These are phyloP conservation scores for Arachis hypogaea DNA, from an alignment of 306 rosid genomes.

Conservation along the genomic window DNA sequence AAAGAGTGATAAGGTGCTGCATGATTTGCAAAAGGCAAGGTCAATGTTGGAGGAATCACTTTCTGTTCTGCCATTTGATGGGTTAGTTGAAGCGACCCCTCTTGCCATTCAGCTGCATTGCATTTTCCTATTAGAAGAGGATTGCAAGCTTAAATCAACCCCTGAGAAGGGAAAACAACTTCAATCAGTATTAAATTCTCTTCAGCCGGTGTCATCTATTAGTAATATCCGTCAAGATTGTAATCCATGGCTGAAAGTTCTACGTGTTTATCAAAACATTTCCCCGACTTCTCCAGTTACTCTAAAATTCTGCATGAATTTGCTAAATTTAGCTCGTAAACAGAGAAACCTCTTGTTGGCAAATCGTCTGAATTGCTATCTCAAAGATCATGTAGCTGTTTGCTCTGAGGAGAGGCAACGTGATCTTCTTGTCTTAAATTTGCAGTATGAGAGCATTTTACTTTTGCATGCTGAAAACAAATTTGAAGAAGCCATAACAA, in stretches of 20 bases:
- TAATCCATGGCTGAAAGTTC: conserved; percentile 83
- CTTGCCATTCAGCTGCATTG: conserved; percentile 81
- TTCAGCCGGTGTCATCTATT: conserved; percentile 61
- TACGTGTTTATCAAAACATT: conserved; percentile 78
- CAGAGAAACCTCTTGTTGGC: conserved; percentile 74
- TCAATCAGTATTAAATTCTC: conserved; percentile 61
- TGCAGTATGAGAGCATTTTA: conserved; percentile 82
- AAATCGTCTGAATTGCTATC: conserved; percentile 62
- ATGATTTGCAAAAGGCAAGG: conserved; percentile 84
- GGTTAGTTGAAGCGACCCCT: conserved; percentile 84
- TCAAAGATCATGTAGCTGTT: conserved; percentile 55
- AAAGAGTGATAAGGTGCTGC: conserved; percentile 61
- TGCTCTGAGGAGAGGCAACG: conserved; percentile 57
- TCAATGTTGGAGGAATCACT: conserved; percentile 83
- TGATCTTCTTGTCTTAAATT: conserved; percentile 60
- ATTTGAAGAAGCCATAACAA: conserved; percentile 81
- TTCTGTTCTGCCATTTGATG: conserved; percentile 84
- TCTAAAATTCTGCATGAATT: conserved; percentile 69
- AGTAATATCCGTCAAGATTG: conserved; percentile 82
- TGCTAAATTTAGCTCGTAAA: conserved; percentile 77
- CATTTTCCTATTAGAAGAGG: conserved; percentile 76
- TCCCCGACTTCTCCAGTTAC: conserved; percentile 69
- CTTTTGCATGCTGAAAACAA: conserved; percentile 79
- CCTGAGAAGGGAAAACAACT: conserved; percentile 54
- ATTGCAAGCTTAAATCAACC: conserved; percentile 62